These are phyloP conservation scores for Globisporangium acanthophoron DNA, from an alignment of 352 stramenopile species.

Conservation along the genomic window DNA sequence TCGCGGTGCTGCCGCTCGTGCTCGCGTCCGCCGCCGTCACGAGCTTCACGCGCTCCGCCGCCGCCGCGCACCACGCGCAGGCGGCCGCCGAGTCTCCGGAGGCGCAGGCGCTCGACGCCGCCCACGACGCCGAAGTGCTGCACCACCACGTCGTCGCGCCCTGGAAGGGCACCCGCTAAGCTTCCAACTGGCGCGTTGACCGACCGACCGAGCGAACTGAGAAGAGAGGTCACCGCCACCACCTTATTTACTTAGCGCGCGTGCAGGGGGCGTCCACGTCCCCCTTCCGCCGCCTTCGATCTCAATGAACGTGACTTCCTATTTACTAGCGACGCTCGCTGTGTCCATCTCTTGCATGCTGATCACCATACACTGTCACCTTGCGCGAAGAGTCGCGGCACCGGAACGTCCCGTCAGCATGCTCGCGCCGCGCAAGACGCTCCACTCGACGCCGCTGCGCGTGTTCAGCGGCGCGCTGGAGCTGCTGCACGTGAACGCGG, in stretches of 20 bases:
- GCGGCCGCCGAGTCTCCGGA: constrained; percentile 22
- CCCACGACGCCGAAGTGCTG: constrained; percentile 35
- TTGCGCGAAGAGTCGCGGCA: neutral
- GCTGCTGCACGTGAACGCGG: constrained; percentile 25
- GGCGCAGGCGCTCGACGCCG: constrained; percentile 11
- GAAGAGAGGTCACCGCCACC: neutral
- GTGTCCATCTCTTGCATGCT: neutral
- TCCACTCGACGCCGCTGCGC: constrained; percentile 69
- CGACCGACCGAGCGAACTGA: neutral
- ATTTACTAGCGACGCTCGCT: neutral
- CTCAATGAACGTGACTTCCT: constrained; percentile 1
- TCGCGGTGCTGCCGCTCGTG: constrained; percentile 53
- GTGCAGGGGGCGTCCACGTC: neutral
- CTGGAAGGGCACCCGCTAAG: constrained; percentile 67
- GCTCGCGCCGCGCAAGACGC: constrained; percentile 71
- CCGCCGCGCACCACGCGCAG: constrained; percentile 30
- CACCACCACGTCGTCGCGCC: constrained; percentile 61
- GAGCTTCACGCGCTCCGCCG: constrained; percentile 45
- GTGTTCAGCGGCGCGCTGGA: constrained; percentile 56
- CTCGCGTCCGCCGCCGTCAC: constrained; percentile 59
- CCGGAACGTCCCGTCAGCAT: constrained; percentile 20
- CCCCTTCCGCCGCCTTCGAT: neutral
- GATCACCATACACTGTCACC: neutral
- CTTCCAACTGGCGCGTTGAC: neutral
- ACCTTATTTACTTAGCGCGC: neutral